These are phyloP conservation scores for Wallacemonas sp. DNA, from an alignment of 208 protist species.

Conservation along the genomic window DNA sequence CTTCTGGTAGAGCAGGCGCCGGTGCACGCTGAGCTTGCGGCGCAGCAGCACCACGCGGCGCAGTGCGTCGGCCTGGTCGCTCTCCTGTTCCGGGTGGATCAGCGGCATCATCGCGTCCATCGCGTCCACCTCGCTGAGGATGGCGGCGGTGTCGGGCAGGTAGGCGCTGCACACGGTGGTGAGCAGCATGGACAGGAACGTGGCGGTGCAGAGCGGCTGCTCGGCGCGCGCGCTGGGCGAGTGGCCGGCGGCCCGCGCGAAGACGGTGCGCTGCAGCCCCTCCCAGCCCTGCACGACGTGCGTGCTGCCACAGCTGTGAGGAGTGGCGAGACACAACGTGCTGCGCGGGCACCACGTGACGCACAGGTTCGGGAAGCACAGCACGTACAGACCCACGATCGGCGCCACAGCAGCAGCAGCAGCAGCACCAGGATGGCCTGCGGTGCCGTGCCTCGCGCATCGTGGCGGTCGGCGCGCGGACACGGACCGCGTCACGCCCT, in stretches of 20 bases:
- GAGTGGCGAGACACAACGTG: slow-evolving; percentile 18
- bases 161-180: slow-evolving; percentile 44
- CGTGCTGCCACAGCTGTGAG: background rate
- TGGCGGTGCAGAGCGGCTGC: slow-evolving; percentile 26
- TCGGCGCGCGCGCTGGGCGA: background rate
- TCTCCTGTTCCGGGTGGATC: slow-evolving; percentile 41
- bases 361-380: slow-evolving; percentile 36
- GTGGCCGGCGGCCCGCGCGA: slow-evolving; percentile 19
- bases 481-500: background rate
- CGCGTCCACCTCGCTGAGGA: slow-evolving; percentile 63
- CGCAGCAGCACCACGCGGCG: slow-evolving; percentile 61
- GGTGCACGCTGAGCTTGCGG: slow-evolving; percentile 45
- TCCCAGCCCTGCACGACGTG: slow-evolving; percentile 43
- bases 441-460: no score
- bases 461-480: no score
- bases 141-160: slow-evolving; percentile 42
- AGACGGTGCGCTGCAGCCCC: slow-evolving; percentile 33
- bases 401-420: no score
- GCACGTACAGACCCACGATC: slow-evolving; percentile 24
- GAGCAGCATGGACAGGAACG: slow-evolving; percentile 37
- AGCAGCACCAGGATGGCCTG: no score
- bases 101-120: slow-evolving; percentile 71
- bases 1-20: slow-evolving; percentile 54
- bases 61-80: slow-evolving; percentile 68
- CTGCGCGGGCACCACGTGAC: slow-evolving; percentile 51